phyloP scores from a whole-genome alignment of 345 rosid species.

The Erodium maritimum region DNA sequence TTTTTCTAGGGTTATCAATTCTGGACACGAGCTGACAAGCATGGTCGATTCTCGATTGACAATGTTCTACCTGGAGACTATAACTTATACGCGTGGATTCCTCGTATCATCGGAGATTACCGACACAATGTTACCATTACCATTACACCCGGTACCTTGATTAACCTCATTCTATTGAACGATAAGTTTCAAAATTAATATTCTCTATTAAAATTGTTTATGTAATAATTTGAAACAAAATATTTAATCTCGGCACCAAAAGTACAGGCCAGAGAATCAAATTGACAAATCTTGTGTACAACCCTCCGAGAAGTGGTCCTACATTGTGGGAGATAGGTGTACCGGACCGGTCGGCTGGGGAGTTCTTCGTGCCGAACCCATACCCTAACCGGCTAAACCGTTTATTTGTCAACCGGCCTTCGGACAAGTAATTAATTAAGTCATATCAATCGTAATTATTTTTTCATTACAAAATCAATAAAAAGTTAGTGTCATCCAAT shows the following conservation, averaged over 20 bases:
- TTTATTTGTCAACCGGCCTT: slow-evolving; percentile 5
- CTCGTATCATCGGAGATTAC: slow-evolving; percentile 29
- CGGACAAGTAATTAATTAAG: slow-evolving; percentile 7
- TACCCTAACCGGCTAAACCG: slow-evolving; percentile 14
- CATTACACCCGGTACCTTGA: slow-evolving; percentile 16
- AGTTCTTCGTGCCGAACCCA: slow-evolving; percentile 27
- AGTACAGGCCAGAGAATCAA: slow-evolving; percentile 15
- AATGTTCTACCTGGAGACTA: slow-evolving; percentile 25
- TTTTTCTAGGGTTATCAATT: slow-evolving; percentile 30
- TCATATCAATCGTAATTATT: no score
- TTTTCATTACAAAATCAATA: no score
- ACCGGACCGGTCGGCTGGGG: slow-evolving; percentile 28
- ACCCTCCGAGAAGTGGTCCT: slow-evolving; percentile 34
- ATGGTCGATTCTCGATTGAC: slow-evolving; percentile 18
- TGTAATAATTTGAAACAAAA: neutral
- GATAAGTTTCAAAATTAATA: neutral
- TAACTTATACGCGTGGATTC: slow-evolving; percentile 28
- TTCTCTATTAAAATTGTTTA: no score
- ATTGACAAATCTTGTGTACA: slow-evolving; percentile 15
- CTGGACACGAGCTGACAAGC: slow-evolving; percentile 20
- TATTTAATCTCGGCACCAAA: neutral
- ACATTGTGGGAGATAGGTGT: slow-evolving; percentile 39
- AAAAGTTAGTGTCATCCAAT: no score
- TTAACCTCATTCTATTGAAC: no score
- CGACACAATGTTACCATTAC: slow-evolving; percentile 10